These are phyloP conservation scores for Ophiosphaerella korrae DNA, from an alignment of 2,329 filamentous ascomycete species.

Conservation along the genomic window DNA sequence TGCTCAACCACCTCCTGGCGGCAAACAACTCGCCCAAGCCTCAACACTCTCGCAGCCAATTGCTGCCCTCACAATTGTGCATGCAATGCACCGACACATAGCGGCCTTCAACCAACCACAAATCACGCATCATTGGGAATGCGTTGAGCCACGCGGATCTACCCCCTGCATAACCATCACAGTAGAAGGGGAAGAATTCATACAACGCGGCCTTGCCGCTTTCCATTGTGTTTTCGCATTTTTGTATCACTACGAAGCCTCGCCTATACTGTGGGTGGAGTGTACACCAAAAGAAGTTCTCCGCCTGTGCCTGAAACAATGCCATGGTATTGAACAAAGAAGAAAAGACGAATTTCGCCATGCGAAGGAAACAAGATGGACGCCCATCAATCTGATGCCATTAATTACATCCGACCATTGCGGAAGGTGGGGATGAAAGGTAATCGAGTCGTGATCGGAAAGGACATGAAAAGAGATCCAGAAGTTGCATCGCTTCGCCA, in stretches of 20 bases:
- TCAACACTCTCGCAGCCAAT: too few species aligned
- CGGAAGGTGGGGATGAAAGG: conserved; percentile 33
- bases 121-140: neutral
- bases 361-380: conserved; percentile 24
- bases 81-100: too few species aligned
- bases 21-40: too few species aligned
- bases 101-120: too few species aligned
- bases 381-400: conserved; percentile 43
- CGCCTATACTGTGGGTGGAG: conserved; percentile 26
- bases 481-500: conserved; percentile 5
- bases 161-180: conserved; percentile 1
- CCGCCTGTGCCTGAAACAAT: conserved; percentile 26
- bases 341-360: conserved; percentile 30
- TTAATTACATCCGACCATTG: conserved; percentile 46
- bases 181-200: conserved; percentile 3
- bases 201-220: conserved; percentile 25
- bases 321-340: conserved; percentile 31
- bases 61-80: too few species aligned
- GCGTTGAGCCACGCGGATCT: neutral
- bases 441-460: conserved; percentile 32
- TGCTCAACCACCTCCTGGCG: too few species aligned
- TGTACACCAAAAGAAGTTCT: conserved; percentile 23
- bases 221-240: conserved; percentile 32
- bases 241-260: conserved; percentile 27
- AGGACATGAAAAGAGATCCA: conserved; percentile 21